Conservation (phyloP, 1,284 basidiomycete genomes). For the Cystobasidium sp. region DNA sequence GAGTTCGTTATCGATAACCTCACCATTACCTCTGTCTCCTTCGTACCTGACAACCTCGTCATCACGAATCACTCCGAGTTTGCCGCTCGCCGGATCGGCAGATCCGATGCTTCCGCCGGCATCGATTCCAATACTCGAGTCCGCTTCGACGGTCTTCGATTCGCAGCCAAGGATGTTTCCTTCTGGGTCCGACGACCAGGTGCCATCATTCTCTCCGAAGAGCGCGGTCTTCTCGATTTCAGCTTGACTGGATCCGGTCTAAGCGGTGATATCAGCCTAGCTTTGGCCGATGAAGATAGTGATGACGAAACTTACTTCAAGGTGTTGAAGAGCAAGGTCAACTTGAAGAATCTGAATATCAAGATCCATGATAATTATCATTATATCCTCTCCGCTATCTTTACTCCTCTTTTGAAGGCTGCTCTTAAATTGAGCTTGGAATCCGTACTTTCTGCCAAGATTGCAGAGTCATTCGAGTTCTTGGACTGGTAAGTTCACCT, state of each 20-base stretch:
- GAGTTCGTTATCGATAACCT: slow-evolving; percentile 48
- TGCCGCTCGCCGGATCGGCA: slow-evolving; percentile 51
- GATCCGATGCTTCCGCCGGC: slow-evolving; percentile 54
- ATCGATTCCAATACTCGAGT: slow-evolving; percentile 58
- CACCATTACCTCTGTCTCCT: slow-evolving; percentile 57
- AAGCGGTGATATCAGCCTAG: slow-evolving; percentile 59
- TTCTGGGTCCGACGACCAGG: slow-evolving; percentile 58
- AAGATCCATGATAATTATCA: slow-evolving; percentile 54
- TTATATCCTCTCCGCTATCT: slow-evolving; percentile 48
- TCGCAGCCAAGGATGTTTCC: slow-evolving; percentile 59
- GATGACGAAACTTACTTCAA: slow-evolving; percentile 60
- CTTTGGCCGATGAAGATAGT: slow-evolving; percentile 58
- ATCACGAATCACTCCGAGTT: slow-evolving; percentile 56
- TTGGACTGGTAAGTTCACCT: slow-evolving; percentile 46
- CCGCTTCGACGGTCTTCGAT: slow-evolving; percentile 59
- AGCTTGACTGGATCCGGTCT: slow-evolving; percentile 59
- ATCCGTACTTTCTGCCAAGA: slow-evolving; percentile 23
- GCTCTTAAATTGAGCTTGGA: slow-evolving; percentile 34
- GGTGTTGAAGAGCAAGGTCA: slow-evolving; percentile 59
- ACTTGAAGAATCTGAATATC: slow-evolving; percentile 55
- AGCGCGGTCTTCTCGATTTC: slow-evolving; percentile 59
- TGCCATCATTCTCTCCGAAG: slow-evolving; percentile 55
- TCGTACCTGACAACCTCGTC: slow-evolving; percentile 60
- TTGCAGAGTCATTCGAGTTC: slow-evolving; percentile 32
- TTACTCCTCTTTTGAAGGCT: slow-evolving; percentile 27